A percentile compares a stretch with the other conserved stretches of the same genome.
Evolutionary conservation across 2,329 filamentous ascomycete species (phyloP).

Genomic region (Calycina marina): DNA sequence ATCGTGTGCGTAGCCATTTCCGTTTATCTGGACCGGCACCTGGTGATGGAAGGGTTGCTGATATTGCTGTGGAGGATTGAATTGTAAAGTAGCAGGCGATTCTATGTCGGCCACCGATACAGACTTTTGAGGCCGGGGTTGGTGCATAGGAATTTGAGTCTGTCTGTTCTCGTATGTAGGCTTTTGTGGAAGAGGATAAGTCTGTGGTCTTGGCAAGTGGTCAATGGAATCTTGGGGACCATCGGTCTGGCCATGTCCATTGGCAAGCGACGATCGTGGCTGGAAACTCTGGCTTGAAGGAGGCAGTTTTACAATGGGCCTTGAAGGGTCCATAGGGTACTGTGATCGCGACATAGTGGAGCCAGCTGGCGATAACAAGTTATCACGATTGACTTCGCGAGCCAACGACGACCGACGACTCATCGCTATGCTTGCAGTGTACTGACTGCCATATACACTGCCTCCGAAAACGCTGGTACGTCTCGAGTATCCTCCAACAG

Average conservation of each 20-base stretch:
- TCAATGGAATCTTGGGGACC: conserved; percentile 21
- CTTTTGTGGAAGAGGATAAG: conserved; percentile 42
- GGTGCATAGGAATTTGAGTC: conserved; percentile 61
- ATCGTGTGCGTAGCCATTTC: conserved; percentile 37
- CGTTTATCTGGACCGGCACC: conserved; percentile 60
- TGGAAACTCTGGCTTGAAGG: conserved; percentile 29
- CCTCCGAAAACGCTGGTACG: conserved; percentile 71
- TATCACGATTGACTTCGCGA: conserved; percentile 54
- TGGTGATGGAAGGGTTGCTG: conserved; percentile 91
- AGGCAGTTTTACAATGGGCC: conserved; percentile 74
- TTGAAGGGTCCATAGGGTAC: conserved; percentile 42
- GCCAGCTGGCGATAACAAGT: conserved; percentile 64
- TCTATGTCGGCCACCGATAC: conserved; percentile 91
- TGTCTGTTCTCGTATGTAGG: conserved; percentile 41
- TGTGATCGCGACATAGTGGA: conserved; percentile 59
- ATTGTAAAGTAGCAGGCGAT: conserved; percentile 44
- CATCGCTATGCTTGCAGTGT: conserved; percentile 75
- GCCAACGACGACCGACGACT: conserved; percentile 74
- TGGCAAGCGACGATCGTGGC: conserved; percentile 16
- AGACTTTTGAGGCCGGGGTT: conserved; percentile 86
- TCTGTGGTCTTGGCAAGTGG: conserved; percentile 34
- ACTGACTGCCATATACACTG: conserved; percentile 55
- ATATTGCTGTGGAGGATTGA: conserved; percentile 47
- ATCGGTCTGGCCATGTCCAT: conserved; percentile 12
- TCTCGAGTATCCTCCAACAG: conserved; percentile 52